These are phyloP conservation scores for Epichloe aotearoae DNA, from an alignment of 2,329 filamentous ascomycete genomes.

Conservation along the genomic window DNA sequence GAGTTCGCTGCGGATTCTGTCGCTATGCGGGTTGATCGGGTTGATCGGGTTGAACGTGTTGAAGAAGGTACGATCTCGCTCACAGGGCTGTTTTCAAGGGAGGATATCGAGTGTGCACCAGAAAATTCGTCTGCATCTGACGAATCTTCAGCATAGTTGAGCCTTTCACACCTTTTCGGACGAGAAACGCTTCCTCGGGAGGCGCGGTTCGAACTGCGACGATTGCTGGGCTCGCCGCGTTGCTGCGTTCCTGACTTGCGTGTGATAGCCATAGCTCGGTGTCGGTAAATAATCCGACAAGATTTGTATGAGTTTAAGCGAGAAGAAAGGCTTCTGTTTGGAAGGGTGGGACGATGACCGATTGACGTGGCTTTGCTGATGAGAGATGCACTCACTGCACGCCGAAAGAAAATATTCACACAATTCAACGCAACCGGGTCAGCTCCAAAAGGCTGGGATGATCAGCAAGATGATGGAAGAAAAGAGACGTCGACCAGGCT, in stretches of 20 bases:
- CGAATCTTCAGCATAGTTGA: slow-evolving; percentile 4
- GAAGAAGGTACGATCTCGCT: not conserved
- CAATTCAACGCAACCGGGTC: not conserved
- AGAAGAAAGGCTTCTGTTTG: not conserved
- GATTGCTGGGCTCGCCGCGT: slow-evolving; percentile 3
- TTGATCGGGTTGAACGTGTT: not conserved
- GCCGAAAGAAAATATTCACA: not conserved
- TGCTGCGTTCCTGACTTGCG: slow-evolving; percentile 8
- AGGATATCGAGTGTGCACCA: not conserved
- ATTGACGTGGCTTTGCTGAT: not conserved
- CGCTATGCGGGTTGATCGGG: not conserved
- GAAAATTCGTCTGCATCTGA: not conserved
- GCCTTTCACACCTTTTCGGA: slow-evolving; percentile 2
- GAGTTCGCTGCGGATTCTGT: not conserved
- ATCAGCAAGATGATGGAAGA: not conserved
- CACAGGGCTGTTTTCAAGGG: not conserved
- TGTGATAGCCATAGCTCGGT: slow-evolving; percentile 15
- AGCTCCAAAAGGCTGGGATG: not conserved
- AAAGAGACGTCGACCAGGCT: not conserved
- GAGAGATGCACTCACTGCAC: not conserved
- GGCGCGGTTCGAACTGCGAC: slow-evolving; percentile 13
- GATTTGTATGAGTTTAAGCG: not conserved
- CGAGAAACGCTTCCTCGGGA: slow-evolving; percentile 6
- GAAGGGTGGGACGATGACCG: not conserved
- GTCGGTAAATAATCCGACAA: not conserved